phyloP scores from a whole-genome alignment of 169 alveolate genomes.

The Cryptosporidium ryanae region DNA sequence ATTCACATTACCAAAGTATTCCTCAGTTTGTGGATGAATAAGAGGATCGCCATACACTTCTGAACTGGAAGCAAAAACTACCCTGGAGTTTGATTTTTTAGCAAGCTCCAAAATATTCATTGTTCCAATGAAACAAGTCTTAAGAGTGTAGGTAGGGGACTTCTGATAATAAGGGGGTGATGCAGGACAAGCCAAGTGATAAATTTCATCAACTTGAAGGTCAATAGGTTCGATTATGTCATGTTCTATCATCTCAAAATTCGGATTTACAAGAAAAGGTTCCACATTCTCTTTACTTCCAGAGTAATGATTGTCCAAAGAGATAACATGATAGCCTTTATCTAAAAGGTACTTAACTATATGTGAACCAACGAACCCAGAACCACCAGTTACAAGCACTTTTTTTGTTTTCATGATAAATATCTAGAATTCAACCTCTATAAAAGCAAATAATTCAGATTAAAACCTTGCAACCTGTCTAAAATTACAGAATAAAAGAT shows the following conservation, averaged over 20 bases:
- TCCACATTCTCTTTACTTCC: constrained; percentile 78
- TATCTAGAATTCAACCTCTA: too few relatives aligned
- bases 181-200: constrained; percentile 85
- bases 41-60: constrained; percentile 85
- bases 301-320: constrained; percentile 80
- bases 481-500: too few relatives aligned
- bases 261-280: constrained; percentile 76
- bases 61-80: constrained; percentile 82
- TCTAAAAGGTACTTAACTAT: constrained; percentile 78
- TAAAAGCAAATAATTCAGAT: too few relatives aligned
- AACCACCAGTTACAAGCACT: constrained; percentile 83
- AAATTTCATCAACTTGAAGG: constrained; percentile 81
- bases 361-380: constrained; percentile 84
- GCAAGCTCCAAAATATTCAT: constrained; percentile 81
- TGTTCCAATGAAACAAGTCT: constrained; percentile 82
- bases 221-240: constrained; percentile 77
- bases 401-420: background rate
- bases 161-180: constrained; percentile 83
- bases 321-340: constrained; percentile 79
- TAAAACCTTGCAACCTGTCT: too few relatives aligned
- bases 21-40: constrained; percentile 82
- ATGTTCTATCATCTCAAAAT: constrained; percentile 79
- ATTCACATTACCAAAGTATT: constrained; percentile 83
- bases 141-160: constrained; percentile 81
- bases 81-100: constrained; percentile 78